Percentiles rank a stretch among this genome's conserved stretches.
Evolutionary conservation across 2,329 filamentous ascomycete species (phyloP).

Genomic region (Diaporthe sp.): DNA sequence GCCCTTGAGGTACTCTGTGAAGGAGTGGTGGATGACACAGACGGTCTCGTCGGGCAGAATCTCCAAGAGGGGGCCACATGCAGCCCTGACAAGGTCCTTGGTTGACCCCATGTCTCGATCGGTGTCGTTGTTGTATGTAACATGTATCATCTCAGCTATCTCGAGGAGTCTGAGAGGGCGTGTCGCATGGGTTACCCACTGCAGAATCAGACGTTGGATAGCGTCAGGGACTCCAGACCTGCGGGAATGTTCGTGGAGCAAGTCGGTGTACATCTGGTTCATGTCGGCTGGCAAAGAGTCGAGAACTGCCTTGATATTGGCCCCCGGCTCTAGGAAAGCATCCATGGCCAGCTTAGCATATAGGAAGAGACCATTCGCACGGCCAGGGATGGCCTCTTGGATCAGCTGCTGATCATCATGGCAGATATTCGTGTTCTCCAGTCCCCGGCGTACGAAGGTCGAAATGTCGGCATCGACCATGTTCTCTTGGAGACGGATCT

Average conservation of each 20-base stretch:
- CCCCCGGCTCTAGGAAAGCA: not conserved
- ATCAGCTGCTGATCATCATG: not conserved
- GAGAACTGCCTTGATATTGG: not conserved
- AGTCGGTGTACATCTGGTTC: not conserved
- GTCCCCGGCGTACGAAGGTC: not conserved
- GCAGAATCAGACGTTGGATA: not conserved
- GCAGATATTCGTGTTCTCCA: slow-evolving; percentile 1
- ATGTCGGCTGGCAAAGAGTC: not conserved
- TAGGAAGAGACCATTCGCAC: not conserved
- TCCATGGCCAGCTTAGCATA: slow-evolving; percentile 3
- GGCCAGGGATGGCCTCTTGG: not conserved
- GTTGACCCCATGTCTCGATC: not conserved
- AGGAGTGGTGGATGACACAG: not conserved
- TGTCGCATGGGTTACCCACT: not conserved
- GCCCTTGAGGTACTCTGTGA: not conserved
- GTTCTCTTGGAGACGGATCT: not conserved
- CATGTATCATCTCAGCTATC: not conserved
- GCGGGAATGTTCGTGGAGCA: not conserved
- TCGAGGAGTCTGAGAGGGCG: not conserved
- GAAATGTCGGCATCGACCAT: not conserved
- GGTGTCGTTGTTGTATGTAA: not conserved
- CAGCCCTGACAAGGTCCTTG: slow-evolving; percentile 2
- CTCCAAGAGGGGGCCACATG: not conserved
- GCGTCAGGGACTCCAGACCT: not conserved
- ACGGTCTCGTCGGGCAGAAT: not conserved